Percentiles rank a stretch among this genome's conserved stretches.
These are phyloP conservation scores for Mycena floridula DNA, from an alignment of 768 basidiomycete species.

Conservation along the genomic window DNA sequence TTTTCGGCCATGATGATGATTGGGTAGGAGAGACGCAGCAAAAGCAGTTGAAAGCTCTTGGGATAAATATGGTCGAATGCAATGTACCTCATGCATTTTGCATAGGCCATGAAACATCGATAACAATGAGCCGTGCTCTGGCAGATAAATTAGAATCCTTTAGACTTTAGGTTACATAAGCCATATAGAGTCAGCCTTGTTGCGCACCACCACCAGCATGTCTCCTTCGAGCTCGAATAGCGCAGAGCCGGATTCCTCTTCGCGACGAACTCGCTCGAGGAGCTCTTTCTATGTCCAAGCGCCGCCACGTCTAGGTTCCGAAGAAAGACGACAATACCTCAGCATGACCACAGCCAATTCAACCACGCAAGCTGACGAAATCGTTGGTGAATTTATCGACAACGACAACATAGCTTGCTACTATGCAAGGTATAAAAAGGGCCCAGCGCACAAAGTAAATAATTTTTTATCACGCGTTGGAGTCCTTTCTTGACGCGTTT, in stretches of 20 bases:
- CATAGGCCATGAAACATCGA: constrained; percentile 72
- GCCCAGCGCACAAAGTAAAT: constrained; percentile 54
- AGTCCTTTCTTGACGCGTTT: constrained; percentile 7
- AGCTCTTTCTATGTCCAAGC: not conserved
- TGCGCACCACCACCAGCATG: not conserved
- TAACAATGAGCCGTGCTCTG: too few relatives aligned
- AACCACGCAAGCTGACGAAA: constrained; percentile 26
- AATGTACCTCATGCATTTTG: constrained; percentile 67
- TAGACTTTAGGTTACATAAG: too few relatives aligned
- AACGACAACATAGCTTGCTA: constrained; percentile 40
- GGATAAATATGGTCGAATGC: constrained; percentile 15
- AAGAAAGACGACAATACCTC: not conserved
- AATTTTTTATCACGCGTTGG: constrained; percentile 3
- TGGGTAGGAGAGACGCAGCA: constrained; percentile 63
- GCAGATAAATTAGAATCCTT: too few relatives aligned
- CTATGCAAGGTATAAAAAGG: constrained; percentile 53
- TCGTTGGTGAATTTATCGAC: constrained; percentile 50
- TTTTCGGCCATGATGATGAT: constrained; percentile 56
- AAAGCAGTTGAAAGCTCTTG: constrained; percentile 34
- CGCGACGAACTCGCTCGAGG: not conserved
- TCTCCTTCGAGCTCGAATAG: not conserved
- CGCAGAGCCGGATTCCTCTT: not conserved
- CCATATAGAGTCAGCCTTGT: too few relatives aligned
- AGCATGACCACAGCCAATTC: not conserved
- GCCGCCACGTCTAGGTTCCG: not conserved